Percentiles rank a stretch among this genome's conserved stretches.
Conservation (phyloP, 2,329 filamentous ascomycete species). For the Fusarium devonianum region DNA sequence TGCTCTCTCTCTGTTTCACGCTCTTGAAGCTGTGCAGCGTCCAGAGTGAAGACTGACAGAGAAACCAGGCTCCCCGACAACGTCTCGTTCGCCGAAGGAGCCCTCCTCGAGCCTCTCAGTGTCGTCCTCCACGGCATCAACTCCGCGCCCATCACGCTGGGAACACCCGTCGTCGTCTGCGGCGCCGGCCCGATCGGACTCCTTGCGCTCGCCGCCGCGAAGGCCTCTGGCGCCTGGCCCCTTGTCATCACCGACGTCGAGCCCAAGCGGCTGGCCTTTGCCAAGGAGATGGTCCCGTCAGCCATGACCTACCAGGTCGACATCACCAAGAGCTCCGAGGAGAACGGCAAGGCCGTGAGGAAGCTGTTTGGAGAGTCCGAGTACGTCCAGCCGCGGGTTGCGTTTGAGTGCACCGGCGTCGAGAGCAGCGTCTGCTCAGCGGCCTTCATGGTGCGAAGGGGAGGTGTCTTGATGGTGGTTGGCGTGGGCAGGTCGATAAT, state of each 20-base stretch:
- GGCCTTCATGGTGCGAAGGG: constrained; percentile 62
- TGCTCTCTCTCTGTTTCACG: too few species aligned
- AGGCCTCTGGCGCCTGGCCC: constrained; percentile 68
- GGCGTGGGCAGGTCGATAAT: constrained; percentile 68
- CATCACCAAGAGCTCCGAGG: constrained; percentile 51
- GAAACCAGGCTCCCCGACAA: constrained; percentile 57
- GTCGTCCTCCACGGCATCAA: constrained; percentile 69
- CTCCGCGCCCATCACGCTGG: constrained; percentile 60
- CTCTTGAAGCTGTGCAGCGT: background rate
- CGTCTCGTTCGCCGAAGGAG: constrained; percentile 64
- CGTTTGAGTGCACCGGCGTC: constrained; percentile 72
- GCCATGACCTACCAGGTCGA: constrained; percentile 63
- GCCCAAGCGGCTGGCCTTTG: constrained; percentile 62
- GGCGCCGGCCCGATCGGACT: constrained; percentile 71
- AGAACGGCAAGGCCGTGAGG: constrained; percentile 60
- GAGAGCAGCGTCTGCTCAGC: constrained; percentile 69
- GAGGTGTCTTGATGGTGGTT: constrained; percentile 69
- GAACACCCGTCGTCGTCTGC: constrained; percentile 63
- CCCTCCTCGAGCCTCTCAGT: constrained; percentile 69
- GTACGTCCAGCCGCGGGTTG: constrained; percentile 63
- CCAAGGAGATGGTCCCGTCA: constrained; percentile 62
- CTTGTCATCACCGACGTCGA: constrained; percentile 71
- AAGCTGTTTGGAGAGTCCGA: constrained; percentile 62
- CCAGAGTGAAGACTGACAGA: constrained; percentile 11
- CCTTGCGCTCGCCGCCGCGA: constrained; percentile 62